Base-by-base conservation (phyloP, 2,329 filamentous ascomycete species). In the Aaosphaeria arxii region DNA sequence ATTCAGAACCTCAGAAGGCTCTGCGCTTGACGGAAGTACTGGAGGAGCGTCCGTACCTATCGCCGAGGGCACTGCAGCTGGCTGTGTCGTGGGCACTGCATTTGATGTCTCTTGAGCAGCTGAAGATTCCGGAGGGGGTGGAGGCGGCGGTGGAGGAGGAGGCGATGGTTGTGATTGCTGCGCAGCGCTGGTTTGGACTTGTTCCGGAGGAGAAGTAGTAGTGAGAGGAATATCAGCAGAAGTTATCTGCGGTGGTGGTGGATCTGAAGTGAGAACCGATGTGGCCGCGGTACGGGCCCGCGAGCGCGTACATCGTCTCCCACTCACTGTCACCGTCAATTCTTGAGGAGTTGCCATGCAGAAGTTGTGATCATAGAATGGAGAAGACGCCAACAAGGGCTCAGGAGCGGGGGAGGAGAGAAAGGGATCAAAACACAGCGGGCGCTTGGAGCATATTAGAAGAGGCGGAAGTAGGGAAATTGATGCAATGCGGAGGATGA, bases 271-370 rank as follows among this genome's bases (percentile, higher is more conserved):
- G 28, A 52, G 40, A 39, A 56, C 56, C 24, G 64, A 63, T 36
- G 59, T 60, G 50, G 54, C 55, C 47, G 61, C 56, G 35, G 62
- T 65, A 40, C 64, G 61, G 51, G 60, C 65, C 42, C 63, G 64
- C 47, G 67, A 66, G 51, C 68, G 66, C 54, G 67, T 71, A 58
- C 69, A 71, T 59, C 63, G 62, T 57, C 62, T 61, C 54, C 69
- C 69, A 53, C 49, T 67, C 53, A 71, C 67, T 48, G 66, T 70
- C 47, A 66, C 70, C 44, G 63, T 66, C 42, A 61, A 62, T 40
- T 64, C 62, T 60, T 59, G 58, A 36, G 67, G 69, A 56, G 66
- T 61, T 52, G 69, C 66, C 69, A 71, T 71, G 57, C 62, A 62
- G 62, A 55, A 62, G 50, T 57, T 54, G 52, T 50, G 60, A 51